Base-by-base conservation (phyloP, 352 stramenopile species). In the Globisporangium alternatum region DNA sequence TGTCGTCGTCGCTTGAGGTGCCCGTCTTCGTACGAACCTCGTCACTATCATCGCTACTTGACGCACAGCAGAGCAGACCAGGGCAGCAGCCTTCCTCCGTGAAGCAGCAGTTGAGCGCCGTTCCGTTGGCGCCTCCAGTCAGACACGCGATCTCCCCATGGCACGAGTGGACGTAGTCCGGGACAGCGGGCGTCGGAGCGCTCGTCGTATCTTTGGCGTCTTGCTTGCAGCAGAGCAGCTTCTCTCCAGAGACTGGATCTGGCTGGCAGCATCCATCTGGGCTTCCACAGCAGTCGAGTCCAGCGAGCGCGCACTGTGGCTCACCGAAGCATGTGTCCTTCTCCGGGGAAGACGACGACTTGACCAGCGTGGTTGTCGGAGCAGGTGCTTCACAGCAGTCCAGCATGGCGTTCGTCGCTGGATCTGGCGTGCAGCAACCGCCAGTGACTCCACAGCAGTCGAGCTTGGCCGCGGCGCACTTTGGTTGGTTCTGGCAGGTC, bases 391-490 rank as follows among this genome's bases (percentile, higher is more conserved):
- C 25, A 41, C 75, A 83, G 56, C 75, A 83, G 56, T 67, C 45
- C 19, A 83, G 56, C 41, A 67, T 51, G 4, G 35, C 64, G 19
- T 63, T 65, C 13, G 57, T 75, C 12, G 68, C 48, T 2, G 75
- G 71, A 10, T 78, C 66, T 15, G 70, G 69, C n/a, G 65, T 28
- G 56, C 75, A 83, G 65, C 76, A 84, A 7, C 76, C 76, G 4
- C 69, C 64, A 2, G 56, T 54, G 0, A 69, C 68, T 15, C 35
- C 56, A 55, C 77, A 86, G 58, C 77, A 86, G 41, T 72, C 62
- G 12, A 86, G 57, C 2, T 67, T 68, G 1, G 69, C 67, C 0
- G 56, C 62, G 0, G 67, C 76, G 41, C 78, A 87, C 58, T 62
- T 45, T 1, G 75, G 74, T 58, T 83, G 63, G 28, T 53, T 64